Evolutionary conservation across 768 basidiomycete genomes (phyloP), one percentile per base, ranked within the genome.

Genomic region (Pleurotus djamor): DNA sequence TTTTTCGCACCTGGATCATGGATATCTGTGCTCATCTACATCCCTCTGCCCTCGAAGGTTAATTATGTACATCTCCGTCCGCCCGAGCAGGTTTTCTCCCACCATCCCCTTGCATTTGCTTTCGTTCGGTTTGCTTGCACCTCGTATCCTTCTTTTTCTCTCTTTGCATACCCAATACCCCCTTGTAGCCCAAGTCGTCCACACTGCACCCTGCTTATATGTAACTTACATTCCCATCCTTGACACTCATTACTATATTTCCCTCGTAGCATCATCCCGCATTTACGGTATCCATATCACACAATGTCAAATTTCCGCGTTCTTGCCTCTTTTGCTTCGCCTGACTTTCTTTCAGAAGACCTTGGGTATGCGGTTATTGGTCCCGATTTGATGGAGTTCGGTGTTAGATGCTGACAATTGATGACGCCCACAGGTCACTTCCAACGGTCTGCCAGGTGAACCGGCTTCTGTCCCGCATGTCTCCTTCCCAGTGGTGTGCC

Each of bases 171-270:
- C 45, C 45, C 45, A 47, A 47, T 47, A 44, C 54, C 54, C 52
- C 54, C 4, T 44, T 56, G 54, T 56, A 56, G 54, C 54, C 36
- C 36, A 56, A 56, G 54, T 38, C 16, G 13, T 54, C 9, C 35
- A 28, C 52, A 47, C 2, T 17, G 12, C 57, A 34, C 28, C 32
- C 28, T 32, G 13, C n/a, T 34, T 35, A 17, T 58, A 17, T 48
- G 48, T 49, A 58, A n/a, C 47, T 28, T 58, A 34, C 36, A 34
- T 47, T 47, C 17, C 45, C 45, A 47, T 47, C 45, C 13, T 47
- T 17, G 45, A 10, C 45, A 17, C 45, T 47, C 45, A 47, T 12
- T 47, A 17, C 16, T 17, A 16, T 47, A n/a, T 43, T 9, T 43
- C 41, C 21, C 21, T 28, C 21, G 41, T 43, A 43, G 41, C 45